phyloP scores from a whole-genome alignment of 2,329 filamentous ascomycete species.

The Ceratocystiopsis minuta region DNA sequence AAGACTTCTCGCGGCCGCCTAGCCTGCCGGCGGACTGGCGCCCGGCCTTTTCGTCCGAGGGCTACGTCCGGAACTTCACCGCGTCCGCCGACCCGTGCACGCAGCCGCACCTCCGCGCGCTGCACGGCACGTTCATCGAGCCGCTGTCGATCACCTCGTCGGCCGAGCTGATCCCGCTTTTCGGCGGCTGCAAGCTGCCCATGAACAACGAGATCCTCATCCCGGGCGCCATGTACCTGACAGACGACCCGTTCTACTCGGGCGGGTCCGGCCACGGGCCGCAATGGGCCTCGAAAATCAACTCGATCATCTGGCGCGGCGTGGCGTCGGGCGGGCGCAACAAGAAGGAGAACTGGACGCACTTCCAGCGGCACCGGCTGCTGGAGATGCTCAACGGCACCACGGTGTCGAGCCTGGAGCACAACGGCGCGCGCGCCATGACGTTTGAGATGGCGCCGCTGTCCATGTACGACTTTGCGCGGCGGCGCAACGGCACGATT shows the following conservation, averaged over 20 bases:
- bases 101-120: slow-evolving; percentile 26
- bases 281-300: slow-evolving; percentile 38
- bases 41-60: slow-evolving; percentile 18
- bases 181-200: slow-evolving; percentile 39
- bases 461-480: slow-evolving; percentile 24
- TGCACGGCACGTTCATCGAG: slow-evolving; percentile 37
- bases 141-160: slow-evolving; percentile 29
- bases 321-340: slow-evolving; percentile 42
- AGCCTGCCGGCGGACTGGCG: slow-evolving; percentile 9
- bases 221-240: slow-evolving; percentile 44
- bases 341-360: slow-evolving; percentile 39
- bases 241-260: slow-evolving; percentile 37
- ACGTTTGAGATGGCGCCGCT: slow-evolving; percentile 31
- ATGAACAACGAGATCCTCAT: slow-evolving; percentile 44
- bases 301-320: slow-evolving; percentile 44
- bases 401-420: slow-evolving; percentile 30
- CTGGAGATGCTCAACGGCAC: slow-evolving; percentile 51
- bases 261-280: slow-evolving; percentile 37
- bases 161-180: slow-evolving; percentile 35
- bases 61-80: slow-evolving; percentile 38
- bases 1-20: slow-evolving; percentile 15
- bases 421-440: slow-evolving; percentile 18
- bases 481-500: slow-evolving; percentile 16
- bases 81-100: slow-evolving; percentile 34
- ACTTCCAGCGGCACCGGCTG: slow-evolving; percentile 55